These are phyloP conservation scores for Populus simonii DNA, from an alignment of 345 rosid species.

Conservation along the genomic window DNA sequence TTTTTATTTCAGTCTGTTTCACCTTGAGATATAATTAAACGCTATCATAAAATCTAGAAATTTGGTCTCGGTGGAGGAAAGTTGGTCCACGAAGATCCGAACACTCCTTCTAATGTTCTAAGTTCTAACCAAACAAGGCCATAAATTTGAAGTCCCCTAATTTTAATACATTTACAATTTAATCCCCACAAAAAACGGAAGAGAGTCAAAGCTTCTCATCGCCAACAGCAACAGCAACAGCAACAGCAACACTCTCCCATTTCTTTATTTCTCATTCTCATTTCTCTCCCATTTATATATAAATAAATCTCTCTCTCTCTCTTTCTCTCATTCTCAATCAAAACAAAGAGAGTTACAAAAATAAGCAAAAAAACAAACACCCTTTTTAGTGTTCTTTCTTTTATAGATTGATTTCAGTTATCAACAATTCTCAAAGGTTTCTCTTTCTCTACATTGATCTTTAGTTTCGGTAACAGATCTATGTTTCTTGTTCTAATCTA, in stretches of 20 bases:
- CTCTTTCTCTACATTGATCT: not conserved
- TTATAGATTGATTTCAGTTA: not conserved
- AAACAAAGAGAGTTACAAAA: not conserved
- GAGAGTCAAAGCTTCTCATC: conserved; percentile 7
- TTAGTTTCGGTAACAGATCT: not conserved
- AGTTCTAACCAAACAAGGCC: no score
- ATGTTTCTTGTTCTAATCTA: not conserved
- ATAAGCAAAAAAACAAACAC: conserved; percentile 10
- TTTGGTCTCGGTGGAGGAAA: no score
- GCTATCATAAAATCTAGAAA: no score
- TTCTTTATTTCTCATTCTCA: not conserved
- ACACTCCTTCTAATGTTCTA: no score
- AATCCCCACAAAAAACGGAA: conserved; percentile 1
- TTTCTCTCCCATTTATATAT: not conserved
- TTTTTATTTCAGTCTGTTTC: no score
- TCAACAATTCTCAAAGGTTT: not conserved
- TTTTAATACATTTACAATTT: not conserved
- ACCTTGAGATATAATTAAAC: no score
- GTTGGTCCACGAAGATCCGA: no score
- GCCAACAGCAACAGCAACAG: not conserved
- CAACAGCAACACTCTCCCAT: not conserved
- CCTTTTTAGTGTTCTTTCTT: not conserved
- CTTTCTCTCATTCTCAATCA: not conserved
- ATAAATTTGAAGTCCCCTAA: not conserved
- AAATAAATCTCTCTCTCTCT: not conserved